Base-by-base conservation (phyloP, 2,329 filamentous ascomycete species). In the Stachybotrys chlorohalonatus region DNA sequence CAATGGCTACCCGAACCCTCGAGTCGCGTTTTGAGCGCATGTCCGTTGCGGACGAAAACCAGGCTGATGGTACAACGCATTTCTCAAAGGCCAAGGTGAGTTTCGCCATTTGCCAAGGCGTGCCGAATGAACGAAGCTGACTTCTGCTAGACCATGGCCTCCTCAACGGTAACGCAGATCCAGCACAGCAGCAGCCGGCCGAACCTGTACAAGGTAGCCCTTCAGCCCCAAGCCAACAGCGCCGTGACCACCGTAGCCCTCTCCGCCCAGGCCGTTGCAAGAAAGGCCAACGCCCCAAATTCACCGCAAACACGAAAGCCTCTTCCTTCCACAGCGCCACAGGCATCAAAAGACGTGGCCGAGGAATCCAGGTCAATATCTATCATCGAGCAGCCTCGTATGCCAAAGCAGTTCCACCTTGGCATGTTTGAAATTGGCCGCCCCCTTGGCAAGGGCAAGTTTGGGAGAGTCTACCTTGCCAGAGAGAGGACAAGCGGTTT, bases 391-490 rank as follows among this genome's bases (percentile, higher is more conserved):
- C 82, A 86, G 64, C 79, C 83, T 45, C 64, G 69, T 58, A 55
- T 74, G 17, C 80, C 79, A 48, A 85, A 83, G 62, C 72, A 90
- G 62, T 92, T 92, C 72, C 90, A 95, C 67, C 82, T 96, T 5
- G 89, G 90, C 71, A 95, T 95, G 89, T 95, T 95, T 69, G 91
- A 96, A 70, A 95, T 95, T 60, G 90, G 90, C 46, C 88, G 89
- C 61, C 89, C 90, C 3, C 77, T 94, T 1, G 90, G 90, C 52
- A 94, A 94, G 73, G 90, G 90, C 61, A 94, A 94, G 68, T 95
- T 94, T 65, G 90, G 90, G 3, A 82, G 89, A 51, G 90, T 94
- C 2, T 94, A 94, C 66, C 82, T 94, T 17, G 90, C 88, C 49
- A 86, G 89, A 53, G 89, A 94, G 70, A 83, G 88, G 54, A 82